Evolutionary conservation across 2,329 filamentous ascomycete genomes (phyloP), one percentile per base, ranked within the genome.

Genomic region (Mycogone perniciosa): DNA sequence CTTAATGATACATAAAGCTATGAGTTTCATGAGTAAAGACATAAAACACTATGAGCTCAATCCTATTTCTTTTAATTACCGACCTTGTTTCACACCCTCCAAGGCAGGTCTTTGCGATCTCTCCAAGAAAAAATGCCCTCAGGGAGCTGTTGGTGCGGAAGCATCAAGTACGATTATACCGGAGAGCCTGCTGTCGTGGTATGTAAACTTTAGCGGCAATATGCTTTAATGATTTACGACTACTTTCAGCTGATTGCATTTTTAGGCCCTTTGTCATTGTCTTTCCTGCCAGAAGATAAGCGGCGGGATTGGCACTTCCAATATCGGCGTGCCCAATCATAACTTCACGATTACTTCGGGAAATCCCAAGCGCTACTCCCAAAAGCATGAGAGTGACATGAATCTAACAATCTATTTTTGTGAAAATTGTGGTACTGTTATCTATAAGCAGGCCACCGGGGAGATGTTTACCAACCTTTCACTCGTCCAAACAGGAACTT

Each of bases 121-220:
- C 27, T 8, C 13, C n/a, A 27, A 30, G 6, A 3, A 50, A 4
- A n/a, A 11, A 51, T 51, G 49, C 20, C 44, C 7, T 31, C 49
- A 29, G 49, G 49, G 20, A 47, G 49, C 11, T 51, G 49, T 27
- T 51, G 49, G 49, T 51, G 49, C 11, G 49, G 49, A 1, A 42
- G 47, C 4, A 6, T 51, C 29, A 47, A 51, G 29, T 51, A 51
- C 7, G 49, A 51, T 13, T 51, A 46, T 20, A 26, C 11, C 1
- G 44, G 44, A 8, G 49, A 44, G 7, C 13, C 49, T 11, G 29
- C 10, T 10, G 9, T n/a, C 2, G 44, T 47, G 33, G 49, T 51
- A 43, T 9, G 48, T 33, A 29, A 7, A 8, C 35, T 20, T 20
- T 20, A 31, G 4, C 31, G 7, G 26, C n/a, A 8, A 6, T 9